A percentile compares a stretch with the other conserved stretches of the same genome.
phyloP scores from a whole-genome alignment of 345 rosid species.

The Anastatica hierochuntica region DNA sequence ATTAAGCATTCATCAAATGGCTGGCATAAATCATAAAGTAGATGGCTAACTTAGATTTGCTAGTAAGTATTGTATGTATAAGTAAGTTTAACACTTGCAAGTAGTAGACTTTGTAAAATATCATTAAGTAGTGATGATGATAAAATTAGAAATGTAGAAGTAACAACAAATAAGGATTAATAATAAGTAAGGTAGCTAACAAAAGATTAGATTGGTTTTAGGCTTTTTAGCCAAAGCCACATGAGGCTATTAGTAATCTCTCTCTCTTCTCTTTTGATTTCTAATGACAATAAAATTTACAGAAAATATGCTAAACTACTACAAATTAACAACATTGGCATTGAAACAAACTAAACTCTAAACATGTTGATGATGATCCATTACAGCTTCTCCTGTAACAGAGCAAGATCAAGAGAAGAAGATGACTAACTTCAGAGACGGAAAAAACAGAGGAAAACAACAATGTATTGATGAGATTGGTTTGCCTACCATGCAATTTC shows the following conservation, averaged over 20 bases:
- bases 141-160: neutral
- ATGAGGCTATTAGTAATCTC: neutral
- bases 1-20: conserved; percentile 59
- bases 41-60: conserved; percentile 8
- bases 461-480: neutral
- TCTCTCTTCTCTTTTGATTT: neutral
- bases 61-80: neutral
- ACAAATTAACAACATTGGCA: conserved; percentile 21
- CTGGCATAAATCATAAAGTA: conserved; percentile 37
- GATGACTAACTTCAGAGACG: conserved; percentile 3
- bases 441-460: neutral
- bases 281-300: conserved; percentile 8
- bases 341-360: conserved; percentile 16
- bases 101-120: neutral
- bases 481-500: conserved; percentile 72
- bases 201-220: neutral
- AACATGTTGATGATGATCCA: conserved; percentile 22
- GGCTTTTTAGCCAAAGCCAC: neutral
- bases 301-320: conserved; percentile 9
- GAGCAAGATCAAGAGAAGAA: conserved; percentile 11
- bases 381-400: conserved; percentile 26
- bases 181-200: neutral
- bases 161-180: neutral
- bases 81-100: too few relatives aligned
- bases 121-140: neutral